Evolutionary conservation across 1,284 basidiomycete genomes (phyloP).

Genomic region (Inonotus hispidus): DNA sequence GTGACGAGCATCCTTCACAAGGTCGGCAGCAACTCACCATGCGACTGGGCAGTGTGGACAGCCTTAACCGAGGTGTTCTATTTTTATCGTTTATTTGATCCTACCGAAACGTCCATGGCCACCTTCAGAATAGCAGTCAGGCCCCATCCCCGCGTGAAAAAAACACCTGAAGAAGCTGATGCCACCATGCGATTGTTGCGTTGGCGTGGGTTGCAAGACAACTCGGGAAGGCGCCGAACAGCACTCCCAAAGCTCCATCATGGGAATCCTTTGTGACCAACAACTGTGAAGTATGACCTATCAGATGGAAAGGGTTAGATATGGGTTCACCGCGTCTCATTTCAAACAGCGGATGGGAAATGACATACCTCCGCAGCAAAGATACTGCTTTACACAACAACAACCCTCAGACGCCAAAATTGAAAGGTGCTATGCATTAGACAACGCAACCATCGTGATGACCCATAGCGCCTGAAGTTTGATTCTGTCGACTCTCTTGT

Average conservation of each 20-base stretch:
- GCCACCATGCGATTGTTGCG: neutral
- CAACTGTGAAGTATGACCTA: neutral
- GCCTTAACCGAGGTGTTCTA: neutral
- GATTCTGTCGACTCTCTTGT: neutral
- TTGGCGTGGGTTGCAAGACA: neutral
- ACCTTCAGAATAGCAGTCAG: neutral
- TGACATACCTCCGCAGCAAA: neutral
- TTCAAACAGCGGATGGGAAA: neutral
- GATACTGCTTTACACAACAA: neutral
- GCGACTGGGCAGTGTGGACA: neutral
- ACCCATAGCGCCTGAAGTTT: neutral
- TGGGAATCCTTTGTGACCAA: neutral
- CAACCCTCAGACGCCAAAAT: neutral
- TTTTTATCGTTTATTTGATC: neutral
- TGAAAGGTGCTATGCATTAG: neutral
- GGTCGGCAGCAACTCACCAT: neutral
- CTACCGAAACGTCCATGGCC: neutral
- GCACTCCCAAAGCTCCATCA: neutral
- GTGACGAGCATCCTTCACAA: neutral
- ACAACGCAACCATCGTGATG: neutral
- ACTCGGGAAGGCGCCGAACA: neutral
- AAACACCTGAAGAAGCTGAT: neutral
- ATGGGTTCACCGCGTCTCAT: neutral
- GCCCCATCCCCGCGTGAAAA: neutral
- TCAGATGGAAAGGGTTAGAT: neutral